Evolutionary conservation across 2,329 filamentous ascomycete species (phyloP).

Genomic region (Talaromyces sp.): DNA sequence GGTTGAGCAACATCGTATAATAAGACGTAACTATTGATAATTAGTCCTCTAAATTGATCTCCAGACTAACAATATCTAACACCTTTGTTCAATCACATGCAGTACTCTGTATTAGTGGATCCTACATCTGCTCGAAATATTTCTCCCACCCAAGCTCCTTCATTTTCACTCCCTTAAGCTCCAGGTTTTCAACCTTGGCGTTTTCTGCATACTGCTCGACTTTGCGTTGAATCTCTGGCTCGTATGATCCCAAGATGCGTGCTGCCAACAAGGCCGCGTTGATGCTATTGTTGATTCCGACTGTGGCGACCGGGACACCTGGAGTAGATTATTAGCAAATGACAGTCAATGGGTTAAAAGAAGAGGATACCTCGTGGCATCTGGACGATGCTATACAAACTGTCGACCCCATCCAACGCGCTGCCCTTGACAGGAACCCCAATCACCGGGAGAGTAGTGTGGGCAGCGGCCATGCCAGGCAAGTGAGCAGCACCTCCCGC

Average conservation of each 20-base stretch:
- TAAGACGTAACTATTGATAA: not conserved
- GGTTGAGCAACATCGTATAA: not conserved
- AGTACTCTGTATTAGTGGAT: not conserved
- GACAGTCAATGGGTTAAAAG: not conserved
- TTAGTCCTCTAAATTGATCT: not conserved
- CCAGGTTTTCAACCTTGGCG: conserved; percentile 37
- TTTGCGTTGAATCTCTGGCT: conserved; percentile 35
- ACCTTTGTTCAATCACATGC: not conserved
- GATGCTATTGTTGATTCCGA: conserved; percentile 74
- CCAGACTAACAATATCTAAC: not conserved
- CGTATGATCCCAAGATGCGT: conserved; percentile 56
- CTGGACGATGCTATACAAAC: conserved; percentile 67
- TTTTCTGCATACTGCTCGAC: conserved; percentile 39
- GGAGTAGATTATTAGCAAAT: conserved; percentile 17
- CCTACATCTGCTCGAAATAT: conserved; percentile 40
- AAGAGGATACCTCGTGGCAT: conserved; percentile 57
- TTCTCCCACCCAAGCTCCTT: conserved; percentile 39
- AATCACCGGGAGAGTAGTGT: conserved; percentile 68
- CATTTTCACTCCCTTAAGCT: conserved; percentile 39
- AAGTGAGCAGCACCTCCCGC: conserved; percentile 69
- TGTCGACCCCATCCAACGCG: conserved; percentile 66
- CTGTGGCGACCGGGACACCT: conserved; percentile 68
- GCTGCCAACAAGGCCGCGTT: conserved; percentile 70
- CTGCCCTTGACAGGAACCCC: conserved; percentile 73
- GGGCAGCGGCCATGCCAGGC: conserved; percentile 68